Conservation (phyloP, 495 filamentous ascomycete species). For the Xylaria castorea region DNA sequence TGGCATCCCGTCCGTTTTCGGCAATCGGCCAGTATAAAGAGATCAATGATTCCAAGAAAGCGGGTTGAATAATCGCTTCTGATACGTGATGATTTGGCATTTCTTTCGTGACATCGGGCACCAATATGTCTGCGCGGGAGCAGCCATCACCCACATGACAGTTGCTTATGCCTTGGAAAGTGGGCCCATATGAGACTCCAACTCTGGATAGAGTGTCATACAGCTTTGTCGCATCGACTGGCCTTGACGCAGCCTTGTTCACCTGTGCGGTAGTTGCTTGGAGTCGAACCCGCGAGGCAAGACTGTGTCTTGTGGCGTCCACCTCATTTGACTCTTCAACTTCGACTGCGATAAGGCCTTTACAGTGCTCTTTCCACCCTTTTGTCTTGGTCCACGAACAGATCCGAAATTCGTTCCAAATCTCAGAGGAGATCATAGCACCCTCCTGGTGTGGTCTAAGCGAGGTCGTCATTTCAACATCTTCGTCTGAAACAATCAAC, state of each 20-base stretch:
- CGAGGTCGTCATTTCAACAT: conserved; percentile 53
- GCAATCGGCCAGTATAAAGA: conserved; percentile 56
- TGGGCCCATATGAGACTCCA: conserved; percentile 53
- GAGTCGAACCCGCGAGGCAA: conserved; percentile 39
- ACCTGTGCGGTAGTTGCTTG: conserved; percentile 38
- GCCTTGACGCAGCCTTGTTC: conserved; percentile 30
- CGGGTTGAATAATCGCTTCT: conserved; percentile 56
- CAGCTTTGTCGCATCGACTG: conserved; percentile 40
- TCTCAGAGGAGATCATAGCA: conserved; percentile 42
- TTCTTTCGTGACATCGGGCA: conserved; percentile 57
- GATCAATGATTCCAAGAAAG: conserved; percentile 59
- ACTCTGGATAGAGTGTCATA: conserved; percentile 49
- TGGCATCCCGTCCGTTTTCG: conserved; percentile 38
- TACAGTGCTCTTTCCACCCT: conserved; percentile 56
- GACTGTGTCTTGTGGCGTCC: conserved; percentile 39
- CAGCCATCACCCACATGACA: conserved; percentile 47
- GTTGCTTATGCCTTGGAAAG: conserved; percentile 53
- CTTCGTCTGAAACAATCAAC: conserved; percentile 56
- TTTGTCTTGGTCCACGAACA: conserved; percentile 53
- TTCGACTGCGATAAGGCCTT: conserved; percentile 49
- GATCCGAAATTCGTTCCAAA: conserved; percentile 55
- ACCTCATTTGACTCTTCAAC: conserved; percentile 46
- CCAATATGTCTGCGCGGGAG: conserved; percentile 49
- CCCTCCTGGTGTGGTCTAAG: conserved; percentile 50
- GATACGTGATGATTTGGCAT: conserved; percentile 59